Evolutionary conservation across 176 grass and related monocot genomes (phyloP).

Genomic region (Cenchrus americanus): DNA sequence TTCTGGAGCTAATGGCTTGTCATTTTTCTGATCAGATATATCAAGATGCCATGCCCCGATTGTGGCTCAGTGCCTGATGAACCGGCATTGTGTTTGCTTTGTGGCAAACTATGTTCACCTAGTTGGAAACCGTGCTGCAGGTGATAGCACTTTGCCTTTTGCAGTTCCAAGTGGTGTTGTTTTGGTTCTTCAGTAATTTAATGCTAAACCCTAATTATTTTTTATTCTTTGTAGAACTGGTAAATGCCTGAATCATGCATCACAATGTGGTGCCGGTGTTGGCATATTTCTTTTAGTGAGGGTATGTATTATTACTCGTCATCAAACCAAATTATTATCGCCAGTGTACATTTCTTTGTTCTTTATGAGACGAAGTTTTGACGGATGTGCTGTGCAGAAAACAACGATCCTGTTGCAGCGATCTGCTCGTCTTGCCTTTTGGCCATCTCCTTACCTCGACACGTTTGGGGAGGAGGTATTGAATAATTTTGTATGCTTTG

Average conservation of each 20-base stretch:
- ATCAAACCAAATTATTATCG: slow-evolving; percentile 22
- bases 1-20: slow-evolving; percentile 7
- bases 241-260: slow-evolving; percentile 86
- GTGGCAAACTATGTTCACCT: slow-evolving; percentile 85
- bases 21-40: slow-evolving; percentile 56
- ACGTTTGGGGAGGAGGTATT: slow-evolving; percentile 97
- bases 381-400: slow-evolving; percentile 64
- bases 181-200: slow-evolving; percentile 30
- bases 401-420: slow-evolving; percentile 96
- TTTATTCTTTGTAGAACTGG: slow-evolving; percentile 59
- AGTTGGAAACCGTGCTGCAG: slow-evolving; percentile 94
- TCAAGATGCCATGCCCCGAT: slow-evolving; percentile 81
- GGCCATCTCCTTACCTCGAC: slow-evolving; percentile 96
- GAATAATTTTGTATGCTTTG: slow-evolving; percentile 9
- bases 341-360: slow-evolving; percentile 17
- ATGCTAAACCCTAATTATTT: slow-evolving; percentile 15
- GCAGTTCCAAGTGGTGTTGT: background rate
- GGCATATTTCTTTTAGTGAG: slow-evolving; percentile 96
- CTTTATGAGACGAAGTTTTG: background rate
- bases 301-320: slow-evolving; percentile 56
- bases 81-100: slow-evolving; percentile 91
- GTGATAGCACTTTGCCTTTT: slow-evolving; percentile 47
- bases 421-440: slow-evolving; percentile 76
- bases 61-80: slow-evolving; percentile 86
- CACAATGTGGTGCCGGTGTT: slow-evolving; percentile 84